These are phyloP conservation scores for Quercus cerris DNA, from an alignment of 306 rosid genomes.

Conservation along the genomic window DNA sequence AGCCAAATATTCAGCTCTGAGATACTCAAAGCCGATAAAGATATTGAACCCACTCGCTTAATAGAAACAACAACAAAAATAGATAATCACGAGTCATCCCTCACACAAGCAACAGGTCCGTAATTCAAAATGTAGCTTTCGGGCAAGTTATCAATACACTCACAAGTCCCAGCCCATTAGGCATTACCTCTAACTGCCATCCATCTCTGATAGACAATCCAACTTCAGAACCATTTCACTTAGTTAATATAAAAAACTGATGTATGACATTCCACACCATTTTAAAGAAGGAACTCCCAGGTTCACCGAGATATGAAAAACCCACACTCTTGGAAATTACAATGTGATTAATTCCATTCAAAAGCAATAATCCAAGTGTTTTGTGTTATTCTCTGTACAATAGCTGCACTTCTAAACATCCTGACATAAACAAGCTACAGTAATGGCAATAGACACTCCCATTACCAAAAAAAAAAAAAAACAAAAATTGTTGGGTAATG, in stretches of 20 bases:
- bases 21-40: constrained; percentile 7
- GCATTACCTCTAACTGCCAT: constrained; percentile 24
- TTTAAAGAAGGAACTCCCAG: constrained; percentile 30
- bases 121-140: constrained; percentile 28
- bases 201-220: constrained; percentile 26
- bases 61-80: not conserved
- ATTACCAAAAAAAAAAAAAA: constrained; percentile 33
- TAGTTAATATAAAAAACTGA: constrained; percentile 23
- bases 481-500: constrained; percentile 36
- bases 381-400: constrained; percentile 62
- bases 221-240: constrained; percentile 18
- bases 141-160: constrained; percentile 19
- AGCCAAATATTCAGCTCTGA: constrained; percentile 11
- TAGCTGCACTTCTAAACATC: constrained; percentile 36
- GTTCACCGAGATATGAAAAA: constrained; percentile 43
- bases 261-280: constrained; percentile 49
- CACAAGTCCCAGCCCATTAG: constrained; percentile 11
- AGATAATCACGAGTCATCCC: constrained; percentile 23
- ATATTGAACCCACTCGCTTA: constrained; percentile 8
- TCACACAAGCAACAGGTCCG: constrained; percentile 16
- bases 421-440: constrained; percentile 52
- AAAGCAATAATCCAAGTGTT: constrained; percentile 43
- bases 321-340: constrained; percentile 42
- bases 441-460: constrained; percentile 49
- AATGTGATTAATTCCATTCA: constrained; percentile 47